Conservation (phyloP, 345 rosid genomes). For the Erodium maritimum region DNA sequence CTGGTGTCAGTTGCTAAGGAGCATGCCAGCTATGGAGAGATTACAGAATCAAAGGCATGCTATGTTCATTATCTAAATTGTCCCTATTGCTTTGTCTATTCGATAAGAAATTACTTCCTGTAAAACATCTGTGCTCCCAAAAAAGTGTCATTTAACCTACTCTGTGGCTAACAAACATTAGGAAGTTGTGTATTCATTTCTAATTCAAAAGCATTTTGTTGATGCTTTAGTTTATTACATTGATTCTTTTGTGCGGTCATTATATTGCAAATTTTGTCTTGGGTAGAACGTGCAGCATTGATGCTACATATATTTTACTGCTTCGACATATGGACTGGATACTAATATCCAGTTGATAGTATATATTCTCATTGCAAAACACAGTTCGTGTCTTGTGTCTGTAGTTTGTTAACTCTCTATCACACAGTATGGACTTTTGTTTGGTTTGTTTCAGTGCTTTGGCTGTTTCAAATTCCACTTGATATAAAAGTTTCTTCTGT, state of each 20-base stretch:
- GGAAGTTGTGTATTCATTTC: too few species aligned
- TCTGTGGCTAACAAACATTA: not conserved
- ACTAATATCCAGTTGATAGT: too few species aligned
- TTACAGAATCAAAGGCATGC: slow-evolving; percentile 76
- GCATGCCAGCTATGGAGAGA: slow-evolving; percentile 85
- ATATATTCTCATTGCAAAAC: not conserved
- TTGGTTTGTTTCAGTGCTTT: not conserved
- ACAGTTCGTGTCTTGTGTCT: not conserved
- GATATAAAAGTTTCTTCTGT: too few species aligned
- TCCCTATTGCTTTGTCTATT: not conserved
- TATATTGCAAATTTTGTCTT: not conserved
- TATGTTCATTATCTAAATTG: slow-evolving; percentile 1
- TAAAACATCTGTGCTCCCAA: not conserved
- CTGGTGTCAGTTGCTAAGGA: slow-evolving; percentile 78
- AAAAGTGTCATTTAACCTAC: not conserved
- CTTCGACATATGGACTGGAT: not conserved
- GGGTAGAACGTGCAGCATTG: not conserved
- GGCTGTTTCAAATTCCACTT: not conserved
- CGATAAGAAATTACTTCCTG: not conserved
- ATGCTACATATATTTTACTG: not conserved
- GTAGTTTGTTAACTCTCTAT: not conserved
- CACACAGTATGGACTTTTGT: not conserved
- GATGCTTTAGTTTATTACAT: not conserved
- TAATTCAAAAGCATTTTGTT: not conserved
- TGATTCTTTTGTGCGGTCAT: not conserved